Conservation (phyloP, 2,329 filamentous ascomycete genomes). For the Colletotrichum somersetense region DNA sequence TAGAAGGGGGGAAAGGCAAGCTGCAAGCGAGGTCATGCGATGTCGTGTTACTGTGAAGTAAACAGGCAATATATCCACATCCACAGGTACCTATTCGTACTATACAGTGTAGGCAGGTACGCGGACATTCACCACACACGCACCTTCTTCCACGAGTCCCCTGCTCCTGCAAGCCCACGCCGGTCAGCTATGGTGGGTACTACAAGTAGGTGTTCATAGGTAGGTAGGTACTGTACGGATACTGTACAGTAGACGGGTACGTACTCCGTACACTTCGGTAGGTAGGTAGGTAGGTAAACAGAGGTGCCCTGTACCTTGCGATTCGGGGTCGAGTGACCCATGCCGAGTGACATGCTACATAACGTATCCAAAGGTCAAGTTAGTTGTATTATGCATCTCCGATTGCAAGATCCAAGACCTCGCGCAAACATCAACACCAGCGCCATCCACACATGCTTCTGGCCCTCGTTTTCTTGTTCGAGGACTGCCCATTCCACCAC, state of each 20-base stretch:
- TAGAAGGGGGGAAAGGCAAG: not conserved
- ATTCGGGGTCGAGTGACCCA: no score
- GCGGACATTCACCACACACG: not conserved
- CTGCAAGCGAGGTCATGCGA: not conserved
- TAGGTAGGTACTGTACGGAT: not conserved
- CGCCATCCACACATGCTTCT: not conserved
- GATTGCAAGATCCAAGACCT: slow-evolving; percentile 17
- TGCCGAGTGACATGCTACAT: no score
- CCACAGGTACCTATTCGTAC: not conserved
- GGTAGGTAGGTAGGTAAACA: no score
- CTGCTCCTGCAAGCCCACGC: slow-evolving; percentile 11
- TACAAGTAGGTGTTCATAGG: no score
- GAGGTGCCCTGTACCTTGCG: no score
- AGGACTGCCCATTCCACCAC: not conserved
- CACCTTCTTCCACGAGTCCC: slow-evolving; percentile 13
- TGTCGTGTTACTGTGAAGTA: no score
- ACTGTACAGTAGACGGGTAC: not conserved
- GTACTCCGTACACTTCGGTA: not conserved
- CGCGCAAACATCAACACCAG: slow-evolving; percentile 14
- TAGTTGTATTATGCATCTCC: not conserved
- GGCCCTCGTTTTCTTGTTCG: not conserved
- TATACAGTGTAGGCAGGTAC: not conserved
- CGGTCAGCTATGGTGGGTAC: not conserved
- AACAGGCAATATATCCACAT: not conserved
- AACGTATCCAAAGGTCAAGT: no score